These are phyloP conservation scores for Geosmithia morbida DNA, from an alignment of 2,329 filamentous ascomycete species.

Conservation along the genomic window DNA sequence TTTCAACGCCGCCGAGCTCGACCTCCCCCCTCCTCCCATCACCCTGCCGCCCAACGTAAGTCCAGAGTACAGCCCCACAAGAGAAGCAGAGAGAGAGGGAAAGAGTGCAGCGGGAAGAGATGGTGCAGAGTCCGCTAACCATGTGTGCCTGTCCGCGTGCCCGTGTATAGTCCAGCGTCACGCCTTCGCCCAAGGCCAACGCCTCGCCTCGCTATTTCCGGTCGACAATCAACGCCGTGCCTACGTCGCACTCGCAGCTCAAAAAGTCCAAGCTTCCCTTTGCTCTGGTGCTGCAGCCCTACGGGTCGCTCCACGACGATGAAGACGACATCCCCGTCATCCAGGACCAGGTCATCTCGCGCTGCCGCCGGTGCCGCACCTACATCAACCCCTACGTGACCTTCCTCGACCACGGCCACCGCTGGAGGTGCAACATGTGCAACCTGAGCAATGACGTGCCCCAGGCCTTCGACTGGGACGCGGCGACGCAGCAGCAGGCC, in stretches of 20 bases:
- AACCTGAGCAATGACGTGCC: constrained; percentile 97
- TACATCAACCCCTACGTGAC: constrained; percentile 98
- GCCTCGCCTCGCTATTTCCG: constrained; percentile 89
- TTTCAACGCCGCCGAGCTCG: constrained; percentile 86
- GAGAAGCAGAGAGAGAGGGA: too few species aligned
- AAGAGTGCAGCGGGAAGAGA: neutral
- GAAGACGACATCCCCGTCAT: constrained; percentile 87
- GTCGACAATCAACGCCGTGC: constrained; percentile 87
- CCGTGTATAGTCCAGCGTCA: constrained; percentile 59
- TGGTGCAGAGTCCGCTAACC: too few species aligned
- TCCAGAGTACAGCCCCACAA: constrained; percentile 8
- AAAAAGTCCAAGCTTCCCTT: constrained; percentile 97
- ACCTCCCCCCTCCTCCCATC: constrained; percentile 81
- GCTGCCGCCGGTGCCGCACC: constrained; percentile 86
- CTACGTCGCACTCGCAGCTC: constrained; percentile 79
- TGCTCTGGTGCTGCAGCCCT: constrained; percentile 90
- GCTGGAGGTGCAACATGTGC: constrained; percentile 99
- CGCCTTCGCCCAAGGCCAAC: constrained; percentile 80
- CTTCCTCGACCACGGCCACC: constrained; percentile 91
- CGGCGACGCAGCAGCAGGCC: constrained; percentile 75
- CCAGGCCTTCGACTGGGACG: constrained; percentile 98
- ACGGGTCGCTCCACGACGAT: constrained; percentile 79
- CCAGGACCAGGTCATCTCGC: constrained; percentile 92
- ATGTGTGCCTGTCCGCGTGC: too few species aligned
- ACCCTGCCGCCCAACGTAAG: constrained; percentile 83